Evolutionary conservation across 2,329 filamentous ascomycete species (phyloP), one percentile per base, ranked within the genome.

Genomic region (Phialemoniopsis sp.): DNA sequence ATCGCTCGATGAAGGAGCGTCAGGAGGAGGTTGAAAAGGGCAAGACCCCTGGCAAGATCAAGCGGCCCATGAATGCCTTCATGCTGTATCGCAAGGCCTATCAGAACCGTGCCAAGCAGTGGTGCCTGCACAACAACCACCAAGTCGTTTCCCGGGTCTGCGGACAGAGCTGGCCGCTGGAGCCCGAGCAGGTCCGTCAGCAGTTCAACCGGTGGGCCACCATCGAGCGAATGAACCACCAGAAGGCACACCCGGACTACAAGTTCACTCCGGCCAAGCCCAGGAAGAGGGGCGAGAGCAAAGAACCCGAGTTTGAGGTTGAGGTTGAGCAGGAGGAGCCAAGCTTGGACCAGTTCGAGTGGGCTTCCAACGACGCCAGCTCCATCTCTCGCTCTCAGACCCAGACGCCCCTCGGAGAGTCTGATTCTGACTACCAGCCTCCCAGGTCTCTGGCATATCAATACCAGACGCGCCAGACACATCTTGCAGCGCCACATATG

Each of bases 11-110:
- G 3, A 82, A 87, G 41, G 73, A 73, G 7, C 78, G 91, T 41
- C 71, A 70, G 36, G 64, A 69, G 39, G 89, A 95, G 59, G 80
- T 85, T 9, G 75, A 80, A 32, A 76, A 78, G 51, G 76, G 80
- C 41, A 88, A 82, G 52, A 68, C 80, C 29, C 70, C 70, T 3
- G 87, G 87, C 18, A 89, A 90, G 58, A 77, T 97, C 50, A 89
- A 91, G 53, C 77, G 93, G 21, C 90, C 93, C 3, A 95, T 96
- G 85, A 98, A 98, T 61, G 91, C 88, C 1, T 98, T 97, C 68
- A 95, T 98, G 85, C 72, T 98, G 37, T 98, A 98, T 61, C 85
- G 93, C 32, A 95, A 93, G 49, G 88, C 89, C 7, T 96, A 88
- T 57, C 87, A 94, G 44, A 87, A 93, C 45, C 76, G 89, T 26